phyloP scores from a whole-genome alignment of 2,329 filamentous ascomycete genomes.

The Beauveria medogensis region DNA sequence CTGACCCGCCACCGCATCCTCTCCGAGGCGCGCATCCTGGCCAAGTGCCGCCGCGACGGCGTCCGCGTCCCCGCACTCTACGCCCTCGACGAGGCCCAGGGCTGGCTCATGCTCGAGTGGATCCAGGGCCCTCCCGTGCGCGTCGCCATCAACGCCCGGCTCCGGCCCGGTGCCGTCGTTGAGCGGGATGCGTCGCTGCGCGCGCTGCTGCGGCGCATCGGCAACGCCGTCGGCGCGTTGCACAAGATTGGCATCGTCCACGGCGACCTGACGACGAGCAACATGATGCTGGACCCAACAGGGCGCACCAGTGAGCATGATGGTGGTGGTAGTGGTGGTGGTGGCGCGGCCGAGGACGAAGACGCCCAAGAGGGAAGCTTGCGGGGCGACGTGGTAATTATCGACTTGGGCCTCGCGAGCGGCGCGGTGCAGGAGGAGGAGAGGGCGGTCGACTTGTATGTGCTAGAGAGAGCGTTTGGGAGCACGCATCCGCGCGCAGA shows the following conservation, averaged over 20 bases:
- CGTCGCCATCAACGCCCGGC: slow-evolving; percentile 59
- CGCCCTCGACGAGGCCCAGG: slow-evolving; percentile 53
- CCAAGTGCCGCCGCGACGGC: slow-evolving; percentile 69
- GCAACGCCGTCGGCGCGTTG: slow-evolving; percentile 62
- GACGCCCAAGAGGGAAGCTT: slow-evolving; percentile 23
- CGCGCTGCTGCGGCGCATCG: slow-evolving; percentile 62
- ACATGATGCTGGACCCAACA: slow-evolving; percentile 66
- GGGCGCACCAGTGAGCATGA: neutral
- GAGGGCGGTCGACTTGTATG: slow-evolving; percentile 90
- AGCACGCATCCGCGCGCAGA: slow-evolving; percentile 89
- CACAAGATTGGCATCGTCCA: slow-evolving; percentile 84
- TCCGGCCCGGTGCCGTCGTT: slow-evolving; percentile 34
- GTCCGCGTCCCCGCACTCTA: slow-evolving; percentile 77
- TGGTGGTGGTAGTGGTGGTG: slow-evolving; percentile 4
- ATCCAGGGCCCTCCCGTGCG: slow-evolving; percentile 66
- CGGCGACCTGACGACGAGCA: slow-evolving; percentile 94
- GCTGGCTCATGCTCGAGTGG: slow-evolving; percentile 83
- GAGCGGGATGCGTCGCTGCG: slow-evolving; percentile 44
- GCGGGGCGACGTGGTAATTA: slow-evolving; percentile 74
- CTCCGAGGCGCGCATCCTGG: slow-evolving; percentile 79
- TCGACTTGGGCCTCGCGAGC: slow-evolving; percentile 87
- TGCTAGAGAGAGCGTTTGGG: slow-evolving; percentile 86
- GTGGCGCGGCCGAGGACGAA: slow-evolving; percentile 13
- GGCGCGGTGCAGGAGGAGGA: slow-evolving; percentile 83
- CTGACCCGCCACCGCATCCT: slow-evolving; percentile 82